These are phyloP conservation scores for Camelina laxa DNA, from an alignment of 345 rosid genomes.

Conservation along the genomic window DNA sequence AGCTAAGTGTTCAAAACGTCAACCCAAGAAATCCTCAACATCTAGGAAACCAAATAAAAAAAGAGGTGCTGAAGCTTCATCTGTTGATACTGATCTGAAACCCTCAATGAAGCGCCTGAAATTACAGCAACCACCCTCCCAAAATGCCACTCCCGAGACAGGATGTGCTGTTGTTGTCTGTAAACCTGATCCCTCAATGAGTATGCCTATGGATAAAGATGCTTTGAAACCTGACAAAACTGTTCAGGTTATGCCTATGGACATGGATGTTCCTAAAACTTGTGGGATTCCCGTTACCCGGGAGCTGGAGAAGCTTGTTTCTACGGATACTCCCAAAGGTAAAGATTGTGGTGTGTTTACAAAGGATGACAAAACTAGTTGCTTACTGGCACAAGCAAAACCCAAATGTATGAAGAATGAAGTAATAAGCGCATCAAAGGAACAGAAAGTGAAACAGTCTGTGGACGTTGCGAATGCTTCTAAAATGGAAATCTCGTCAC, in stretches of 20 bases:
- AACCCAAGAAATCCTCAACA: conserved; percentile 51
- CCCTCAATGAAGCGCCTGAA: conserved; percentile 77
- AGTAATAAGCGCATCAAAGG: conserved; percentile 49
- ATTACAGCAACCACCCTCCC: conserved; percentile 58
- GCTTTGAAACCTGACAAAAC: conserved; percentile 45
- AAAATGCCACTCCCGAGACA: conserved; percentile 45
- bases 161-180: conserved; percentile 41
- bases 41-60: conserved; percentile 45
- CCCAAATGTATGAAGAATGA: conserved; percentile 60
- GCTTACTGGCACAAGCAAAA: conserved; percentile 49
- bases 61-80: conserved; percentile 46
- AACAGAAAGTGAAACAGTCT: conserved; percentile 53
- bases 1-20: conserved; percentile 37
- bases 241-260: conserved; percentile 57
- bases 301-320: conserved; percentile 53
- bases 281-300: conserved; percentile 45
- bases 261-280: conserved; percentile 52
- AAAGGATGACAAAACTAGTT: conserved; percentile 39
- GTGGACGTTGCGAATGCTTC: conserved; percentile 46
- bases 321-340: conserved; percentile 49
- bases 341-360: conserved; percentile 46
- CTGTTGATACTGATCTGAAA: conserved; percentile 52
- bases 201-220: conserved; percentile 48
- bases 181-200: conserved; percentile 48
- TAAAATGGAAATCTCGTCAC: conserved; percentile 71